Conservation (phyloP, 768 basidiomycete genomes). For the Pleurotus giganteus region DNA sequence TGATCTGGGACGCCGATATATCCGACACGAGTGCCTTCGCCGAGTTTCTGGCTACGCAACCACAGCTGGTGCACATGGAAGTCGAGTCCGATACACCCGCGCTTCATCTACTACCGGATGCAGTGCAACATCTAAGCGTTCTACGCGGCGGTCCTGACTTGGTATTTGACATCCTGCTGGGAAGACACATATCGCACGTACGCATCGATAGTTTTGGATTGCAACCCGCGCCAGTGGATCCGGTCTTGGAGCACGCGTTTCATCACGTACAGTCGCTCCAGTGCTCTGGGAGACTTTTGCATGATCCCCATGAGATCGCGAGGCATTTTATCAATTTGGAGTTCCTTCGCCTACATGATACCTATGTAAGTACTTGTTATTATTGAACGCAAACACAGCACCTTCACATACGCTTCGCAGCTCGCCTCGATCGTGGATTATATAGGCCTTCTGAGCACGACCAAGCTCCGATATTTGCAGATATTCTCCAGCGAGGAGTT, state of each 20-base stretch:
- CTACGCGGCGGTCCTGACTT: neutral
- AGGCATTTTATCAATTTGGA: neutral
- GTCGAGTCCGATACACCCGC: neutral
- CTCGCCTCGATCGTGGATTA: neutral
- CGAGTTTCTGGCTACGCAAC: neutral
- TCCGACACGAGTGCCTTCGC: neutral
- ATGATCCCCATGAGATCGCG: neutral
- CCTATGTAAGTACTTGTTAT: neutral
- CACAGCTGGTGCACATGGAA: neutral
- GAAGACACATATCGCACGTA: neutral
- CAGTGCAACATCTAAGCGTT: neutral
- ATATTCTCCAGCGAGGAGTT: neutral
- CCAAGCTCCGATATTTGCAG: neutral
- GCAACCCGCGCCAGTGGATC: neutral
- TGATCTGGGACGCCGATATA: neutral
- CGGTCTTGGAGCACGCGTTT: neutral
- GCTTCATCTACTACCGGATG: neutral
- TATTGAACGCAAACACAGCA: no score
- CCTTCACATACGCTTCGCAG: neutral
- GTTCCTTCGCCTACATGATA: neutral
- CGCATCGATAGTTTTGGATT: neutral
- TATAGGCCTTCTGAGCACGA: neutral
- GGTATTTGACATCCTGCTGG: neutral
- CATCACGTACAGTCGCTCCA: neutral
- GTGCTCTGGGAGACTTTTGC: neutral